phyloP scores from a whole-genome alignment of 2,329 filamentous ascomycete genomes.

The Thielaviopsis populi region DNA sequence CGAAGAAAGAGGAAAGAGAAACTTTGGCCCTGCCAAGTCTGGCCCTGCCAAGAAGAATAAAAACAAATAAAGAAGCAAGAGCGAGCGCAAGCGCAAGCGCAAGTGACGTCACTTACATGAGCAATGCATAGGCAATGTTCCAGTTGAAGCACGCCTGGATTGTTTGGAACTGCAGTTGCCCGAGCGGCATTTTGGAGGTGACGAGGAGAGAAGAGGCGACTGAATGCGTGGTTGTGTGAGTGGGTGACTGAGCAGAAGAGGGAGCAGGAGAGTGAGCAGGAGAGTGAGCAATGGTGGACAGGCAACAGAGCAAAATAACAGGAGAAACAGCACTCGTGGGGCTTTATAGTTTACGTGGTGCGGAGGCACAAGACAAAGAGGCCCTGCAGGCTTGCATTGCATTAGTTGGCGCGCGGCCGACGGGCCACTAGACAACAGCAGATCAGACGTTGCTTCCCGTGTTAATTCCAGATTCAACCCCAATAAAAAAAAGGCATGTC shows the following conservation, averaged over 20 bases:
- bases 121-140: constrained; percentile 16
- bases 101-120: constrained; percentile 12
- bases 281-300: neutral
- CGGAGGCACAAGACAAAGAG: too few relatives aligned
- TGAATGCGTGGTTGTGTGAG: too few relatives aligned
- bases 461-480: too few relatives aligned
- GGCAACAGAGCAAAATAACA: neutral
- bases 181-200: neutral
- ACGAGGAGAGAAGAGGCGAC: neutral
- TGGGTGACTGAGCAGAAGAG: too few relatives aligned
- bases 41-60: neutral
- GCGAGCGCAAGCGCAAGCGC: neutral
- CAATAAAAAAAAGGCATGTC: too few relatives aligned
- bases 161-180: constrained; percentile 11
- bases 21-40: neutral
- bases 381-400: too few relatives aligned
- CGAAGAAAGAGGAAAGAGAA: neutral
- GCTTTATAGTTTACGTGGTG: neutral
- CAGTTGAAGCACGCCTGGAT: constrained; percentile 15
- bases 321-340: neutral
- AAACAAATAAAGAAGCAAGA: neutral
- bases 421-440: too few relatives aligned
- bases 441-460: too few relatives aligned
- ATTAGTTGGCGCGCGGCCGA: too few relatives aligned
- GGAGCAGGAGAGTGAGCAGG: neutral